Percentiles rank a stretch among this genome's conserved stretches.
phyloP scores from a whole-genome alignment of 768 basidiomycete genomes.

The Tricholomella constricta region DNA sequence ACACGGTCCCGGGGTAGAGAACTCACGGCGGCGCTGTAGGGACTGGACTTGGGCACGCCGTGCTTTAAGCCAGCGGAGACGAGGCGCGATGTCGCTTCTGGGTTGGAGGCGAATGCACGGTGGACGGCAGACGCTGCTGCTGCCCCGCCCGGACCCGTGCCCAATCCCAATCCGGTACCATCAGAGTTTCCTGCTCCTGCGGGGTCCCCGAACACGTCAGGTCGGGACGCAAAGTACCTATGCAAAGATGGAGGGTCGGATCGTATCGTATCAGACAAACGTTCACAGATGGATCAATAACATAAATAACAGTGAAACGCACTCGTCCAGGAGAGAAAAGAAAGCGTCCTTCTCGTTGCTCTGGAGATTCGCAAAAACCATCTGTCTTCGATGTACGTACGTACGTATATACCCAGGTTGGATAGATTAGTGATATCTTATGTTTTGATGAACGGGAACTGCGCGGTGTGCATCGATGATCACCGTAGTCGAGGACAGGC shows the following conservation, averaged over 20 bases:
- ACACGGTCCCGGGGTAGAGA: background rate
- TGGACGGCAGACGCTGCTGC: constrained; percentile 45
- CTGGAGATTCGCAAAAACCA: constrained; percentile 74
- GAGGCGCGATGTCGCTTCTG: constrained; percentile 42
- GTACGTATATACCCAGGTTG: too few species aligned
- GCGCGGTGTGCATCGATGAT: too few species aligned
- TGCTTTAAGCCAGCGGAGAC: constrained; percentile 45
- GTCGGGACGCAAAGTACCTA: constrained; percentile 77
- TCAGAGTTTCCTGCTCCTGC: constrained; percentile 23
- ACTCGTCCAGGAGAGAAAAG: constrained; percentile 83
- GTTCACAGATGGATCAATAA: too few species aligned
- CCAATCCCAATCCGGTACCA: constrained; percentile 28
- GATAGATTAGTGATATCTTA: background rate
- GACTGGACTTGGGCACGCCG: constrained; percentile 34
- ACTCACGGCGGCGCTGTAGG: constrained; percentile 39
- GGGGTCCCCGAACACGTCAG: constrained; percentile 54
- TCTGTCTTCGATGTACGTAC: constrained; percentile 29
- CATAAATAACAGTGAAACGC: background rate
- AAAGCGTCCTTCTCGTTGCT: constrained; percentile 78
- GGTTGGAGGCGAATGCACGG: constrained; percentile 44
- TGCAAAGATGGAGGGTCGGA: background rate
- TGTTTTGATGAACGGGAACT: background rate
- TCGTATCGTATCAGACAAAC: too few species aligned
- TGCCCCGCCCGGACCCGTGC: constrained; percentile 32
- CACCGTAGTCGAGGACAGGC: background rate